Conservation (phyloP, 2,329 filamentous ascomycete genomes). For the Boeremia exigua region DNA sequence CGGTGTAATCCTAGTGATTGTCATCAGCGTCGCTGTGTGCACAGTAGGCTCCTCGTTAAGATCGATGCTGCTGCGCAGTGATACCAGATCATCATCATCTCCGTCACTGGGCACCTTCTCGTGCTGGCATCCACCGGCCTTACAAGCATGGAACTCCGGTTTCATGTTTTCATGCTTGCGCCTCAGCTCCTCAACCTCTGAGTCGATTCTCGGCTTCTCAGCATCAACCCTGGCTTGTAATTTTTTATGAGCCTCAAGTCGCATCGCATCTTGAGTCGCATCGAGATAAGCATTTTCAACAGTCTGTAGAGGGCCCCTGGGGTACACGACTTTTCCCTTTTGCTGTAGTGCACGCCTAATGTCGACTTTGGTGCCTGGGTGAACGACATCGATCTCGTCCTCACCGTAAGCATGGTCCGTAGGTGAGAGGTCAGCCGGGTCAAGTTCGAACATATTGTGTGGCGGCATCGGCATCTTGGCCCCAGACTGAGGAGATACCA, state of each 20-base stretch:
- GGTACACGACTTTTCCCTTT: background rate
- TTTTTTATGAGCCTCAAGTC: constrained; percentile 4
- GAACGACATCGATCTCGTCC: background rate
- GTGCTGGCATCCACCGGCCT: background rate
- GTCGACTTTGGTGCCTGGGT: constrained; percentile 13
- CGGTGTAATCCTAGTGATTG: constrained; percentile 18
- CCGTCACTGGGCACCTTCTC: background rate
- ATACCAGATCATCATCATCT: constrained; percentile 19
- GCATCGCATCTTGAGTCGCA: constrained; percentile 18
- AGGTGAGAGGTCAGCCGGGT: constrained; percentile 21
- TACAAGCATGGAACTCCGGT: background rate
- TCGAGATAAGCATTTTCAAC: constrained; percentile 33
- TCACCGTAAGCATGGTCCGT: constrained; percentile 10
- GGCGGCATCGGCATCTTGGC: background rate
- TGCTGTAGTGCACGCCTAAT: constrained; percentile 1
- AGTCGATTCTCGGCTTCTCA: constrained; percentile 19
- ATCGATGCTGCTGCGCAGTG: constrained; percentile 25
- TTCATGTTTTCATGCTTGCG: constrained; percentile 22
- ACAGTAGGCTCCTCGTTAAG: constrained; percentile 29
- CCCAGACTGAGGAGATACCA: constrained; percentile 1
- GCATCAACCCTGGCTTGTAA: constrained; percentile 8
- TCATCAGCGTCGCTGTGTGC: constrained; percentile 19
- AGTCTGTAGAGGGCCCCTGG: constrained; percentile 29
- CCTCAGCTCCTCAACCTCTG: constrained; percentile 10
- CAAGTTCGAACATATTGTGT: constrained; percentile 12